Percentiles rank a stretch among this genome's conserved stretches.
phyloP scores from a whole-genome alignment of 805 yeast species.

The Deakozyma indianensis region DNA sequence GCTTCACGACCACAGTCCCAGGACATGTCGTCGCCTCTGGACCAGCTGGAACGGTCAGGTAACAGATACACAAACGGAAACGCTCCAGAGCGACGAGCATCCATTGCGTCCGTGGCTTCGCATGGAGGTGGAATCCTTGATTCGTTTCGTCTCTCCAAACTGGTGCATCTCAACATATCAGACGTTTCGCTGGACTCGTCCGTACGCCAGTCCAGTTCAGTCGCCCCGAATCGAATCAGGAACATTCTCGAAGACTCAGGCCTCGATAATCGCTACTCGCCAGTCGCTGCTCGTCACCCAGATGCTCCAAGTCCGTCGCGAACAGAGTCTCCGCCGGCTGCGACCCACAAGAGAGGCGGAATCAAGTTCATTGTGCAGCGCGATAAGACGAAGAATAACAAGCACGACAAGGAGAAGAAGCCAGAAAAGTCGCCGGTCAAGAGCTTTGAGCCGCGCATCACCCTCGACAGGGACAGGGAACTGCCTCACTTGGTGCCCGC shows the following conservation, averaged over 20 bases:
- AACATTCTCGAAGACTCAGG: constrained; percentile 1
- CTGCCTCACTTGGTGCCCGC: no score
- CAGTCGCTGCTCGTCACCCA: neutral
- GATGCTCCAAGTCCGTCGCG: neutral
- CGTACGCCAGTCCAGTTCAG: neutral
- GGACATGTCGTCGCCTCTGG: neutral
- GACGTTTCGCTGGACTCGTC: constrained; percentile 1
- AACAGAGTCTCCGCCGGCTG: neutral
- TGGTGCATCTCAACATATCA: constrained; percentile 7
- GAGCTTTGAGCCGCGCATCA: constrained; percentile 3
- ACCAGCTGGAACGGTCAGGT: neutral
- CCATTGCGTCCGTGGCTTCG: constrained; percentile 4
- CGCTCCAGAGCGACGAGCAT: neutral
- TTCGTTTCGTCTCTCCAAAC: constrained; percentile 11
- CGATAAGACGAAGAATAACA: neutral
- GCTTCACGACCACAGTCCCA: neutral
- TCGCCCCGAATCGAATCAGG: neutral
- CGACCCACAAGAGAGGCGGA: neutral
- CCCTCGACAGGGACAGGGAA: neutral
- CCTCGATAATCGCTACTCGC: neutral
- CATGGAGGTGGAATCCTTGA: constrained; percentile 13
- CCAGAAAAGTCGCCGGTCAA: constrained; percentile 14
- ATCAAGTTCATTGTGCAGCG: neutral
- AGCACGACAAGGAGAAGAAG: neutral
- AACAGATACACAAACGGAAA: neutral